Conservation (phyloP, 2,329 filamentous ascomycete species). For the Coniochaeta sp. region DNA sequence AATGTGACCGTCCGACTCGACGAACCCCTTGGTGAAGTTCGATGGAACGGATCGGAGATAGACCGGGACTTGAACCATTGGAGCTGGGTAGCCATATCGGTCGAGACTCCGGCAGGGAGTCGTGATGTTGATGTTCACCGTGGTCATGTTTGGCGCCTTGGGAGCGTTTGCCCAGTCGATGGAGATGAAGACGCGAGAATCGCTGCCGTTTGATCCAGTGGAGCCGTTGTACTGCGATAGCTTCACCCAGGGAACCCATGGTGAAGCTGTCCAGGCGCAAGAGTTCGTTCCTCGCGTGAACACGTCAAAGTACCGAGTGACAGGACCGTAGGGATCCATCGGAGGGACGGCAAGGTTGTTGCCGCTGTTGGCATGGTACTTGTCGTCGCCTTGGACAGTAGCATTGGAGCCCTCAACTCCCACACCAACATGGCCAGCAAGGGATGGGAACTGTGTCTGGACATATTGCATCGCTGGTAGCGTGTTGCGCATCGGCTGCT, state of each 20-base stretch:
- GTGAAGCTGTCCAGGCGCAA: conserved; percentile 44
- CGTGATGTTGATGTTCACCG: conserved; percentile 44
- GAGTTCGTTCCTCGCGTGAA: conserved; percentile 48
- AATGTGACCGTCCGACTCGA: conserved; percentile 53
- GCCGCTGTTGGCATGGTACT: conserved; percentile 47
- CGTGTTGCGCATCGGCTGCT: conserved; percentile 65
- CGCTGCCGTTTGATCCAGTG: conserved; percentile 38
- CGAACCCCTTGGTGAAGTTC: conserved; percentile 48
- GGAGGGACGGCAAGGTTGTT: conserved; percentile 45
- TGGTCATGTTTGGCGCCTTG: conserved; percentile 26
- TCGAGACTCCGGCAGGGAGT: conserved; percentile 35
- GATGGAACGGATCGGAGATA: conserved; percentile 38
- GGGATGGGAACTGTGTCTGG: conserved; percentile 45
- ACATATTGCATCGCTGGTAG: conserved; percentile 55
- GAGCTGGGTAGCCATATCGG: conserved; percentile 29
- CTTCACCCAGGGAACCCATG: conserved; percentile 40
- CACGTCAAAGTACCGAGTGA: conserved; percentile 53
- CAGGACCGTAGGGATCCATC: conserved; percentile 50
- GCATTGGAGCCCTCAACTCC: conserved; percentile 59
- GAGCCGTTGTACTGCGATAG: conserved; percentile 41
- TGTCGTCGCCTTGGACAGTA: conserved; percentile 59
- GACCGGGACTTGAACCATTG: conserved; percentile 47
- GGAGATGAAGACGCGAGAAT: conserved; percentile 44
- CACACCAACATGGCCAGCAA: conserved; percentile 57
- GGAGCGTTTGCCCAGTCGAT: conserved; percentile 44